Base-by-base conservation (phyloP, 805 yeast genomes). In the Blastobotrys americana region DNA sequence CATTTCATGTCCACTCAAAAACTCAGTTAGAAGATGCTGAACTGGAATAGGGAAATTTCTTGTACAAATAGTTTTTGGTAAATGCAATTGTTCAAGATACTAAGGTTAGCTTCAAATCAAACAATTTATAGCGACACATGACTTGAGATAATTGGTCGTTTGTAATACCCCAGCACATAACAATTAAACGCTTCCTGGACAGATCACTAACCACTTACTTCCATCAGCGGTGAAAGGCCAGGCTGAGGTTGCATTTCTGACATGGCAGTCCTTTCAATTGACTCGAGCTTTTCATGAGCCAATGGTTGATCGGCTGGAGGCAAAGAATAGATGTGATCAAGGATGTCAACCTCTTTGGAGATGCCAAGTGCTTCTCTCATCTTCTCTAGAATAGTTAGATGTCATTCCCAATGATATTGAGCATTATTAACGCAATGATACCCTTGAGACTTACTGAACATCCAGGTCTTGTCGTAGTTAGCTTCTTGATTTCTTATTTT, bases 221-320 rank as follows among this genome's bases (percentile, higher is more conserved):
- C 49, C 63, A 78, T 65, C 37, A 77, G 54, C 22, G 64, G 66
- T 2, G 44, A 37, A n/a, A 78, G 57, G 0, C 83, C 82, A 1
- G 63, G 70, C 49, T 65, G 71, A 1, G 71, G 65, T 22, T 50
- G 52, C 80, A 80, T 80, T 45, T 71, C 69, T 3, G 60, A 54
- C 86, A 80, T 80, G 2, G 85, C 84, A 25, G 65, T 62, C n/a
- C 69, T 64, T 55, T 81, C 88, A n/a, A 82, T 77, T 1, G 51
- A 62, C 27, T 69, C 65, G 19, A 82, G 65, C 44, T 66, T 69
- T 19, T 59, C 57, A 22, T 73, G 70, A 0, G 85, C 84, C 5
- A 47, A 57, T 4, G 46, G 57, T 44, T 68, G 71, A 44, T 59
- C 63, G 1, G 64, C 66, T 0, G 60, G 61, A 0, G 71, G 63